phyloP scores from a whole-genome alignment of 352 stramenopile species.

The Globisporangium carolinianum region DNA sequence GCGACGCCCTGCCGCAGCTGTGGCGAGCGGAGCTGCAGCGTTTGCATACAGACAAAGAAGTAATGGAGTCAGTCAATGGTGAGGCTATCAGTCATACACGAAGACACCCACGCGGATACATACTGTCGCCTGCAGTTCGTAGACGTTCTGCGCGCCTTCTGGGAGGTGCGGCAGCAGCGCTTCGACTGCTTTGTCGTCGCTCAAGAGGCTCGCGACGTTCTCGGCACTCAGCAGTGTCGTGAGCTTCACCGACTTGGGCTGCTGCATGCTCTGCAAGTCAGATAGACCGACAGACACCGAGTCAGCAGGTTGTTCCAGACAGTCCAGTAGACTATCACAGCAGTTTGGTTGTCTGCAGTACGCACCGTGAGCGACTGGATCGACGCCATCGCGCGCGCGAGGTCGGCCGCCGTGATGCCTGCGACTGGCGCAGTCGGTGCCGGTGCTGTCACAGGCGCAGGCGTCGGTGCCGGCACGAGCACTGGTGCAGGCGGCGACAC shows the following conservation, averaged over 20 bases:
- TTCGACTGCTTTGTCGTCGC: conserved; percentile 50
- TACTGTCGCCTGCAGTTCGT: conserved; percentile 74
- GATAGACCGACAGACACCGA: background rate
- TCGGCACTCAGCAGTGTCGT: conserved; percentile 57
- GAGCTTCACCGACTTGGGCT: conserved; percentile 51
- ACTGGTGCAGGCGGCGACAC: conserved; percentile 6
- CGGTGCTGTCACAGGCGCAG: background rate
- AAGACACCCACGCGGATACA: conserved; percentile 2
- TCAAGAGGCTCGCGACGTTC: conserved; percentile 50
- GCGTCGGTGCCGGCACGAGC: conserved; percentile 12
- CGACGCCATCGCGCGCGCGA: conserved; percentile 83
- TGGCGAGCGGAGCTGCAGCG: conserved; percentile 54
- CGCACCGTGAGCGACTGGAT: conserved; percentile 58
- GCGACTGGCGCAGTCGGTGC: conserved; percentile 7
- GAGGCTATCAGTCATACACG: background rate
- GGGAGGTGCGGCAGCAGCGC: conserved; percentile 65
- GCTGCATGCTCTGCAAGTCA: conserved; percentile 17
- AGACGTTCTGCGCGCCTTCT: conserved; percentile 65
- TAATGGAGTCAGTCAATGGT: background rate
- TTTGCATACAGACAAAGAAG: background rate
- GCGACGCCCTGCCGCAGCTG: conserved; percentile 88
- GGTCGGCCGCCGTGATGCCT: conserved; percentile 67
- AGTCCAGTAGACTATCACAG: background rate
- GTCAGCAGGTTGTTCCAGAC: background rate
- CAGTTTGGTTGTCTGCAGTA: background rate